A percentile compares a stretch with the other conserved stretches of the same genome.
phyloP scores from a whole-genome alignment of 2,329 filamentous ascomycete genomes.

The Bipolaris oryzae region DNA sequence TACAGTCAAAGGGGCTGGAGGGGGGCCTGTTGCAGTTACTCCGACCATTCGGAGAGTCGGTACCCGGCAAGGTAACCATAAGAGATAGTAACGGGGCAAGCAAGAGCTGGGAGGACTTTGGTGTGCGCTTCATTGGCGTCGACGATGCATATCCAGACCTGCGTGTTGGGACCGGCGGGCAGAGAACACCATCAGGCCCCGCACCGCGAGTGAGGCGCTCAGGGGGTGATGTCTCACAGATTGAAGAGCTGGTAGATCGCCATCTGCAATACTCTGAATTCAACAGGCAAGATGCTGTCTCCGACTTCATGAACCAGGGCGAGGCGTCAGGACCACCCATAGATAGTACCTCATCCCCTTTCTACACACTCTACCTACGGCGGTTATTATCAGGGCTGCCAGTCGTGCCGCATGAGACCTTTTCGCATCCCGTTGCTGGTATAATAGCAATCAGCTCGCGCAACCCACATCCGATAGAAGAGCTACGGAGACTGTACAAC shows the following conservation, averaged over 20 bases:
- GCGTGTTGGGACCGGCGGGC: conserved; percentile 30
- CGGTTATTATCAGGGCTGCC: conserved; percentile 80
- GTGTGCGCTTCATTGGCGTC: conserved; percentile 80
- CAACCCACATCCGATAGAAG: conserved; percentile 82
- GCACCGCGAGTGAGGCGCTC: conserved; percentile 47
- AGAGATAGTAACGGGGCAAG: conserved; percentile 88
- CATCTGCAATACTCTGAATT: conserved; percentile 78
- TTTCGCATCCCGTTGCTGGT: conserved; percentile 91
- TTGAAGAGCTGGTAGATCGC: conserved; percentile 80
- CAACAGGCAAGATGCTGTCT: conserved; percentile 44
- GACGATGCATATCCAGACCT: conserved; percentile 58
- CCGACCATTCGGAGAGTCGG: conserved; percentile 85
- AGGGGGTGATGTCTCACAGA: conserved; percentile 65
- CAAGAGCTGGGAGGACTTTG: conserved; percentile 85
- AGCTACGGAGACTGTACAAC: conserved; percentile 80
- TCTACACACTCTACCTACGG: conserved; percentile 84
- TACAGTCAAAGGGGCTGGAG: conserved; percentile 81
- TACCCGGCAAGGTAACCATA: conserved; percentile 87
- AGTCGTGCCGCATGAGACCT: conserved; percentile 85
- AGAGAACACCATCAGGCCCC: conserved; percentile 34
- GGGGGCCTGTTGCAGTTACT: conserved; percentile 84
- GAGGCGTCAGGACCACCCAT: conserved; percentile 20
- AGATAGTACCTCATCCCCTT: conserved; percentile 65
- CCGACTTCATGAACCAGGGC: conserved; percentile 53
- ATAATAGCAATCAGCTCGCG: conserved; percentile 94